Evolutionary conservation across 2,329 filamentous ascomycete genomes (phyloP).

Genomic region (Colletotrichum lentis): DNA sequence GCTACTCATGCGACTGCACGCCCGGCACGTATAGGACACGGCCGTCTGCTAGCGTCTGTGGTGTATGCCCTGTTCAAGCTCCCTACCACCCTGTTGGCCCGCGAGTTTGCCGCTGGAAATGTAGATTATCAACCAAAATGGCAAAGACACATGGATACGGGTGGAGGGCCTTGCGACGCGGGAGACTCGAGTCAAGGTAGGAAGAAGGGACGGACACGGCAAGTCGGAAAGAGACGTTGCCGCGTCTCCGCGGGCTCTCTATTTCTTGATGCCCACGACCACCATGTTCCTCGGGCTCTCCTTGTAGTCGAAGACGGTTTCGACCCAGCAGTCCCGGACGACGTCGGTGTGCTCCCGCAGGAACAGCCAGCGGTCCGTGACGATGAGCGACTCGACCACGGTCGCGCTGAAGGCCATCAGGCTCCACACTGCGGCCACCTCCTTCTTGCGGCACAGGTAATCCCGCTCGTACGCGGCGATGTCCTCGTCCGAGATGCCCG

Average conservation of each 20-base stretch:
- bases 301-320: conserved; percentile 88
- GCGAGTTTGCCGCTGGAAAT: conserved; percentile 12
- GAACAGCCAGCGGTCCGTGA: conserved; percentile 89
- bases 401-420: conserved; percentile 95
- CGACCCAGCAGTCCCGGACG: conserved; percentile 84
- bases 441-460: conserved; percentile 75
- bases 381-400: conserved; percentile 88
- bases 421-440: conserved; percentile 88
- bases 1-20: conserved; percentile 17
- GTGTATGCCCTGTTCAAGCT: neutral
- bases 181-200: neutral
- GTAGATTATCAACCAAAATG: neutral
- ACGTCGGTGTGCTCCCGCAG: conserved; percentile 77
- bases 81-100: neutral
- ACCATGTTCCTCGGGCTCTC: conserved; percentile 90
- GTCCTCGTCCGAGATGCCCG: conserved; percentile 75
- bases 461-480: conserved; percentile 73
- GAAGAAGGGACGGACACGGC: neutral
- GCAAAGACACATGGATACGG: neutral
- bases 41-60: neutral
- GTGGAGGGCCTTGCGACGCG: neutral
- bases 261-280: conserved; percentile 86
- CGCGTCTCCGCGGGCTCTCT: conserved; percentile 25
- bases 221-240: neutral
- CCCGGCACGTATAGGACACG: neutral